Base-by-base conservation (phyloP, 1,139 yeast genomes). In the Magnusiomyces clavatus region DNA sequence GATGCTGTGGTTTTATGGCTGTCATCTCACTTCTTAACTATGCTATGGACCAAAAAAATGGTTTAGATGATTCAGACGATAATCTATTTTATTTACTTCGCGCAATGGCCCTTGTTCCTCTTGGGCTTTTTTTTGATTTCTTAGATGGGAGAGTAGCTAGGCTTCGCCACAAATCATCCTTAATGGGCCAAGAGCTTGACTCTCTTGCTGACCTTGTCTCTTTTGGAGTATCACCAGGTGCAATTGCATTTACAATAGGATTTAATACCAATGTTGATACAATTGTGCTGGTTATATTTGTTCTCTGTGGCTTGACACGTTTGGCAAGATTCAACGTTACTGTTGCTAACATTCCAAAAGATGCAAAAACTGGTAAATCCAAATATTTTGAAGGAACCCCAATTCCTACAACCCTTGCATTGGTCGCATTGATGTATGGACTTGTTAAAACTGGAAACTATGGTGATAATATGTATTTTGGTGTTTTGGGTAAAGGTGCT, bases 111-210 rank as follows among this genome's bases (percentile, higher is more conserved):
- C 86, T 90, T 69, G 87, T 88, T 46, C 77, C 87, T 17, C 74
- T 90, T 61, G 98, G 98, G 6, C 79, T 90, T 63, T 88, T 92
- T 65, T 90, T 90, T 67, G 98, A 92, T 69, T 89, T 92, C 67
- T 85, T 92, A 67, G 98, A 92, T 67, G 98, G 98, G 34, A 81
- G 96, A 63, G 98, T 92, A 8, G 98, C 98, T 5, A 78, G 98
- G 62, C 78, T 92, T 73, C 80, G 97, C 71, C 85, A 89, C 69
- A 88, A 92, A 71, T 80, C 96, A 2, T 84, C 95, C 24, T 76
- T 92, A 54, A 87, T 94, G 88, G 98, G 98, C 55, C 97, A 92
- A 69, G 98, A 92, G 70, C 80, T 92, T 61, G 98, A 92, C 67
- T 88, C 97, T 1, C 77, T 92, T 63, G 98, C 98, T 24, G 98